A percentile compares a stretch with the other conserved stretches of the same genome.
These are phyloP conservation scores for Silene latifolia DNA, from an alignment of 148 eudicot species.

Conservation along the genomic window DNA sequence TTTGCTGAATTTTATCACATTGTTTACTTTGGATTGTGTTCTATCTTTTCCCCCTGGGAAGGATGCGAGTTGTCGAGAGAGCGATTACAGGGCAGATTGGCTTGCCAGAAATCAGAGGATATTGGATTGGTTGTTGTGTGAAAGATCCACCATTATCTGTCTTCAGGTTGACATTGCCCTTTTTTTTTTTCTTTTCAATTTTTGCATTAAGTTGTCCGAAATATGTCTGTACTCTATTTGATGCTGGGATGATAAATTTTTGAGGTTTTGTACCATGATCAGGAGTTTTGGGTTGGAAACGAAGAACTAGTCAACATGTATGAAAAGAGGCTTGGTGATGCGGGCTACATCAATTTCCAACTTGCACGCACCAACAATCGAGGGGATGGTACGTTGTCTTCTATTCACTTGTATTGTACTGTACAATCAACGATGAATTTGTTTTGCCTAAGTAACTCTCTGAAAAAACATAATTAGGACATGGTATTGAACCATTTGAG, in stretches of 20 bases:
- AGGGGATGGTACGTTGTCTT: slow-evolving; percentile 67
- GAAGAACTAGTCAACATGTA: slow-evolving; percentile 90
- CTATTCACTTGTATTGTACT: background rate
- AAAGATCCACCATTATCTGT: slow-evolving; percentile 91
- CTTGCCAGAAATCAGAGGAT: slow-evolving; percentile 74
- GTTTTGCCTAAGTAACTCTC: background rate
- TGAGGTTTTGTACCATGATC: slow-evolving; percentile 20
- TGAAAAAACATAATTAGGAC: background rate
- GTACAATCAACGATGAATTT: background rate
- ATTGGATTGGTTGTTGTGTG: slow-evolving; percentile 84
- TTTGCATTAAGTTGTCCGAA: slow-evolving; percentile 7
- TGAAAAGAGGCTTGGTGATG: slow-evolving; percentile 81
- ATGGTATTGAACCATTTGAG: background rate
- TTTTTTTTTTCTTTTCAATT: slow-evolving; percentile 6
- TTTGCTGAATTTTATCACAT: background rate
- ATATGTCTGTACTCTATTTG: background rate
- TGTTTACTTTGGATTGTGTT: slow-evolving; percentile 14
- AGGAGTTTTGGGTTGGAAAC: slow-evolving; percentile 99
- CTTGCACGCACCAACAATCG: slow-evolving; percentile 96
- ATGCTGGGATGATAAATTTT: slow-evolving; percentile 13
- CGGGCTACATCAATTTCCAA: slow-evolving; percentile 78
- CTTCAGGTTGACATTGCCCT: slow-evolving; percentile 62
- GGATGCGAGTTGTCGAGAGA: slow-evolving; percentile 73
- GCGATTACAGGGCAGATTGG: slow-evolving; percentile 75
- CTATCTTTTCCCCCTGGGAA: slow-evolving; percentile 25